phyloP scores from a whole-genome alignment of 768 basidiomycete genomes.

The Tylopilus subfusipes region DNA sequence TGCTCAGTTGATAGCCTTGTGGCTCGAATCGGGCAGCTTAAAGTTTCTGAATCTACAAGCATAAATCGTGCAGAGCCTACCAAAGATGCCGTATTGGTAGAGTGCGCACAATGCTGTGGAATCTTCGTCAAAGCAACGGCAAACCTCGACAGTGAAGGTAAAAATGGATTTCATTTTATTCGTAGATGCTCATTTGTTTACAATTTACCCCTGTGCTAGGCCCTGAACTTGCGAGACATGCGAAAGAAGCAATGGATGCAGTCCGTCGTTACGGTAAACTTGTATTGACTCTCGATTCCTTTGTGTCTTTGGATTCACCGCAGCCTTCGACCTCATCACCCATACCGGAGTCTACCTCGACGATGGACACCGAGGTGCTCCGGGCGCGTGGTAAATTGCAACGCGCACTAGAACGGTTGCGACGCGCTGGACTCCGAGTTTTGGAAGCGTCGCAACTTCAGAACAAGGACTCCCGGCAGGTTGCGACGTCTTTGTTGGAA shows the following conservation, averaged over 20 bases:
- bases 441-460: slow-evolving; percentile 36
- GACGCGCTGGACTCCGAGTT: slow-evolving; percentile 46
- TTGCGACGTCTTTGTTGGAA: slow-evolving; percentile 34
- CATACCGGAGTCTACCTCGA: neutral
- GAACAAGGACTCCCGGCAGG: slow-evolving; percentile 3
- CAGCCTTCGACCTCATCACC: neutral
- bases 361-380: slow-evolving; percentile 13
- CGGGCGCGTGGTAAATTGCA: slow-evolving; percentile 52
- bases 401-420: slow-evolving; percentile 56
- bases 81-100: slow-evolving; percentile 24
- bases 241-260: slow-evolving; percentile 14
- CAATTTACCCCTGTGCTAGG: slow-evolving; percentile 1
- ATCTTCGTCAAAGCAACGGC: slow-evolving; percentile 45
- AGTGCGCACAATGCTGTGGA: slow-evolving; percentile 41
- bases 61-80: neutral
- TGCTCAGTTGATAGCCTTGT: slow-evolving; percentile 18
- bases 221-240: slow-evolving; percentile 18
- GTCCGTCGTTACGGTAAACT: slow-evolving; percentile 21
- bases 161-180: neutral
- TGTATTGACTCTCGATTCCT: slow-evolving; percentile 8
- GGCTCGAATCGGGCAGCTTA: slow-evolving; percentile 18
- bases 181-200: neutral
- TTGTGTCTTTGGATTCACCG: neutral
- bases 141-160: slow-evolving; percentile 26
- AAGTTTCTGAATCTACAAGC: slow-evolving; percentile 11